Conservation (phyloP, 805 yeast species). For the Candida ascalaphidarum region DNA sequence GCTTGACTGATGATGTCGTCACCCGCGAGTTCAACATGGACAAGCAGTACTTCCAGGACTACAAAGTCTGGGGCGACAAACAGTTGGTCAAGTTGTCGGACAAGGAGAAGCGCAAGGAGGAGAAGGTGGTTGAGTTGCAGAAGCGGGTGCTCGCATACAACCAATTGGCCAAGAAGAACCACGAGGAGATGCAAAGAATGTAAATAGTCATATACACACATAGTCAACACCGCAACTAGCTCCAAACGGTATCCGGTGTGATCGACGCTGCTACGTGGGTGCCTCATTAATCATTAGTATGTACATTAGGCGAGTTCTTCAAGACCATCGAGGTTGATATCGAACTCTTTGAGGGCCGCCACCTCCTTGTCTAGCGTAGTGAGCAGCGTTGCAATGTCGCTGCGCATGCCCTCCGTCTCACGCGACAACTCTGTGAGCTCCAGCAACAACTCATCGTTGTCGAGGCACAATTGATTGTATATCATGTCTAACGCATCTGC, state of each 20-base stretch:
- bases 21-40: conserved; percentile 76
- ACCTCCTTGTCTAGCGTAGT: conserved; percentile 12
- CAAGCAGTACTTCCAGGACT: conserved; percentile 69
- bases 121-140: conserved; percentile 22
- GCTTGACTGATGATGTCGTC: conserved; percentile 74
- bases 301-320: too few species aligned
- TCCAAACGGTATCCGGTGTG: too few species aligned
- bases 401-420: conserved; percentile 12
- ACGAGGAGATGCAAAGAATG: conserved; percentile 8
- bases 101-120: conserved; percentile 21
- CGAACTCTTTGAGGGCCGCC: conserved; percentile 9
- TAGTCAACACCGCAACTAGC: too few species aligned
- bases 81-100: conserved; percentile 43
- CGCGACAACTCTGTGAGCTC: conserved; percentile 12
- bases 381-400: conserved; percentile 13
- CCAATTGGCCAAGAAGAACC: conserved; percentile 28
- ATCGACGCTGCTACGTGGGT: too few species aligned
- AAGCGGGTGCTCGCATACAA: conserved; percentile 32
- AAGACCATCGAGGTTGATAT: conserved; percentile 13
- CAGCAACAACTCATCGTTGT: conserved; percentile 19
- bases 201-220: too few species aligned
- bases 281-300: too few species aligned
- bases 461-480: conserved; percentile 26
- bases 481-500: conserved; percentile 23
- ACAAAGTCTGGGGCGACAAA: conserved; percentile 70